Evolutionary conservation across 306 rosid species (phyloP).

Genomic region (Citrullus amarus): DNA sequence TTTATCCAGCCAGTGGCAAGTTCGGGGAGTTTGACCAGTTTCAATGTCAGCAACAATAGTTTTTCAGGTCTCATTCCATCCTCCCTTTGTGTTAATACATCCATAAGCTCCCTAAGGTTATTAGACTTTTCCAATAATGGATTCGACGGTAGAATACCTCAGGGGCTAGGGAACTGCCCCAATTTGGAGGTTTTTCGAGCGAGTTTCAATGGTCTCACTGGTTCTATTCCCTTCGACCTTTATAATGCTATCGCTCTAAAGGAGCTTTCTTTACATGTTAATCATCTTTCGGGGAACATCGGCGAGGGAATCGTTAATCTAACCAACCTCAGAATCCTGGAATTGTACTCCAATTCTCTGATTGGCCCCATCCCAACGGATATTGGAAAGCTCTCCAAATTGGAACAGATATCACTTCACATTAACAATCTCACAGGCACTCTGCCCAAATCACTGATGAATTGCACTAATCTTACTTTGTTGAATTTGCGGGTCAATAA

Average conservation of each 20-base stretch:
- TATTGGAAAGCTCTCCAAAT: conserved; percentile 52
- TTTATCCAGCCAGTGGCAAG: conserved; percentile 22
- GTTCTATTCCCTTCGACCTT: conserved; percentile 56
- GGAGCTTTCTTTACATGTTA: conserved; percentile 50
- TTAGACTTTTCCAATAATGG: conserved; percentile 62
- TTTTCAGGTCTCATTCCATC: conserved; percentile 46
- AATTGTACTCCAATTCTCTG: conserved; percentile 58
- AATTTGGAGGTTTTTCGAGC: conserved; percentile 55
- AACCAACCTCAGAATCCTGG: conserved; percentile 45
- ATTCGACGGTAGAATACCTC: conserved; percentile 28
- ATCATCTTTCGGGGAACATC: conserved; percentile 45
- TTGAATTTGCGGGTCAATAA: conserved; percentile 68
- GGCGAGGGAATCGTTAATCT: conserved; percentile 31
- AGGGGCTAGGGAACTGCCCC: conserved; percentile 55
- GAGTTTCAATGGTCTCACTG: conserved; percentile 55
- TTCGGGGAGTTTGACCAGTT: conserved; percentile 30
- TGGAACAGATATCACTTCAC: conserved; percentile 52
- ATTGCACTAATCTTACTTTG: conserved; percentile 49
- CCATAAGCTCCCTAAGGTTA: conserved; percentile 22
- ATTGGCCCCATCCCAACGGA: conserved; percentile 37
- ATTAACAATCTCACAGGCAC: conserved; percentile 58
- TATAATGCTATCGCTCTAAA: conserved; percentile 28
- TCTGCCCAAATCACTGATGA: conserved; percentile 46
- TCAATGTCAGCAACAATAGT: conserved; percentile 78
- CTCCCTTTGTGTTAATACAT: conserved; percentile 38